Evolutionary conservation across 305 asterid species (phyloP).

Genomic region (Rubia balearica): DNA sequence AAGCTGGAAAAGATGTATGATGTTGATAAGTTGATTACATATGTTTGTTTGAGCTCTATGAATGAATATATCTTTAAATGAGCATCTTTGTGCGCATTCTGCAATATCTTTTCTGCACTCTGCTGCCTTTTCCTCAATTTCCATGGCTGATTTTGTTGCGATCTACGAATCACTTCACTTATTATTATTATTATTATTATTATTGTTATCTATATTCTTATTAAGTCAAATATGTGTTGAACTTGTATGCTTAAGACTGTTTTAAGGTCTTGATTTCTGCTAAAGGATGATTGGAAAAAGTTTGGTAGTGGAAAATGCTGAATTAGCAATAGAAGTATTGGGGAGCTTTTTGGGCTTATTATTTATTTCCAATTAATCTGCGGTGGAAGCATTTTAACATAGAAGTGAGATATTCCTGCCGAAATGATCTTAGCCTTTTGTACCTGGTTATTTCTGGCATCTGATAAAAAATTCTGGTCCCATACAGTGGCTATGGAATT

Average conservation of each 20-base stretch:
- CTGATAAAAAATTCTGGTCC: background rate
- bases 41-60: background rate
- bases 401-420: background rate
- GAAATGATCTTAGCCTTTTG: background rate
- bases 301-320: background rate
- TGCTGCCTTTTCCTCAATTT: background rate
- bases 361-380: background rate
- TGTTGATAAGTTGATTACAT: background rate
- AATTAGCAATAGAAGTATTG: background rate
- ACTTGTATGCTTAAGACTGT: background rate
- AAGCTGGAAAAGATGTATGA: background rate
- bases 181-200: too few relatives aligned
- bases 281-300: background rate
- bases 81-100: too few relatives aligned
- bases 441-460: background rate
- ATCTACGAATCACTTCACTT: background rate
- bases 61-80: background rate
- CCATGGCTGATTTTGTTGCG: background rate
- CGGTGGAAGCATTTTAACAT: background rate
- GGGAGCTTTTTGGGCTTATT: background rate
- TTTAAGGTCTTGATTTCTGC: background rate
- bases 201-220: background rate
- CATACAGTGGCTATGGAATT: slow-evolving; percentile 86
- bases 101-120: background rate
- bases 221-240: background rate